Evolutionary conservation across 2,329 filamentous ascomycete genomes (phyloP).

Genomic region (Fusarium sp.): DNA sequence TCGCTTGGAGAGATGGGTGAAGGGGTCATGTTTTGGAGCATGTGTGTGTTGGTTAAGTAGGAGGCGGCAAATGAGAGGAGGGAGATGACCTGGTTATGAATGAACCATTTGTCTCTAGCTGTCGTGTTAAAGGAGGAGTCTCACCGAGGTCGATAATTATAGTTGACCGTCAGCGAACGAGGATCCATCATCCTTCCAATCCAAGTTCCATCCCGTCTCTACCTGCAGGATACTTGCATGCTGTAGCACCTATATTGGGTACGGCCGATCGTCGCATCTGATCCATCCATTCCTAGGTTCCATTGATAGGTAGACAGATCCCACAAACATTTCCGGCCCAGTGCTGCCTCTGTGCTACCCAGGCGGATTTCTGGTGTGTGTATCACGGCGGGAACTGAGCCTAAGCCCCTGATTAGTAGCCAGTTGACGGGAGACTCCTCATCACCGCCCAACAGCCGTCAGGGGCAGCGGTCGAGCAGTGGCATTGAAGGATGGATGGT

Average conservation of each 20-base stretch:
- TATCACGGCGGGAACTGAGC: not conserved
- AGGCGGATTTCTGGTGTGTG: not conserved
- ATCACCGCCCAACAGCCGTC: not conserved
- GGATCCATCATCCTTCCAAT: not conserved
- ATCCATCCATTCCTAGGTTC: not conserved
- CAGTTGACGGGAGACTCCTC: not conserved
- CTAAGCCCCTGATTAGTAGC: not conserved
- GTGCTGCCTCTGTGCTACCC: not conserved
- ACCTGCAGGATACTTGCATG: slow-evolving; percentile 4
- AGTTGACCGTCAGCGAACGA: not conserved
- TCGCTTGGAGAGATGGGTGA: slow-evolving; percentile 3
- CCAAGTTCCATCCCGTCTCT: slow-evolving; percentile 2
- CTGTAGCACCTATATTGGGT: slow-evolving; percentile 1
- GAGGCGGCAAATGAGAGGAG: not conserved
- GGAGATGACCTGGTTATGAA: not conserved
- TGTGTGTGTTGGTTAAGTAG: not conserved
- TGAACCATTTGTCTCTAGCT: not conserved
- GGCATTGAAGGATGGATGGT: not conserved
- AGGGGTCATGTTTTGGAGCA: not conserved
- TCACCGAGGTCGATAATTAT: not conserved
- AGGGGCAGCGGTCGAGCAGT: not conserved
- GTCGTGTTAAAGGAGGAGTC: not conserved
- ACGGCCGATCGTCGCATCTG: slow-evolving; percentile 2
- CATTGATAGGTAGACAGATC: not conserved
- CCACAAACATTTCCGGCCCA: not conserved